phyloP scores from a whole-genome alignment of 768 basidiomycete species.

The Albatrellus ellisii region DNA sequence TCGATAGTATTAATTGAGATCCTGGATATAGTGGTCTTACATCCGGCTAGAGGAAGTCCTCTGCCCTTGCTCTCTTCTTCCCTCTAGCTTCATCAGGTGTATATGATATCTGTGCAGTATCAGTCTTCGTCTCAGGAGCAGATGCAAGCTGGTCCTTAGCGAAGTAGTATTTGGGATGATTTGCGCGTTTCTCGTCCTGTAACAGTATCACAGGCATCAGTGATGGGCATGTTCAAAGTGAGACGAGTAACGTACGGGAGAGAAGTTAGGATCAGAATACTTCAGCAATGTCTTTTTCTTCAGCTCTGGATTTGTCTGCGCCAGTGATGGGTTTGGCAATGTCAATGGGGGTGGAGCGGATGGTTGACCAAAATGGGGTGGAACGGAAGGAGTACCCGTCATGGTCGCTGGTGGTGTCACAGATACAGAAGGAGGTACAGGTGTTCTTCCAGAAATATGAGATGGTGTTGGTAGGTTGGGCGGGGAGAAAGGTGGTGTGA shows the following conservation, averaged over 20 bases:
- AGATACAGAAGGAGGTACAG: slow-evolving; percentile 17
- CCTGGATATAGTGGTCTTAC: neutral
- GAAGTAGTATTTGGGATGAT: slow-evolving; percentile 47
- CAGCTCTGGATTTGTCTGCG: slow-evolving; percentile 58
- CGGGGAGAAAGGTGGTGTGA: slow-evolving; percentile 19
- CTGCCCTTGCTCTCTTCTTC: slow-evolving; percentile 76
- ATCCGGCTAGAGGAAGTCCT: slow-evolving; percentile 55
- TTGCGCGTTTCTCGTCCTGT: slow-evolving; percentile 71
- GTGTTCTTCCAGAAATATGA: slow-evolving; percentile 16
- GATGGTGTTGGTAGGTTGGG: slow-evolving; percentile 18
- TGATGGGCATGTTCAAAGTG: slow-evolving; percentile 1
- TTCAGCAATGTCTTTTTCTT: slow-evolving; percentile 70
- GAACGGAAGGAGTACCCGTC: slow-evolving; percentile 16
- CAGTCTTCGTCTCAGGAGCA: slow-evolving; percentile 20
- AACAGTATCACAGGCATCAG: neutral
- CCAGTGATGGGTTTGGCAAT: slow-evolving; percentile 42
- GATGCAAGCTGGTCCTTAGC: slow-evolving; percentile 24
- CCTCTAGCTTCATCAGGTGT: slow-evolving; percentile 51
- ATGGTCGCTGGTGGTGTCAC: slow-evolving; percentile 14
- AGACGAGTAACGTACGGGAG: slow-evolving; percentile 41
- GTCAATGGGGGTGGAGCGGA: slow-evolving; percentile 18
- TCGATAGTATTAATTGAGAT: too few species aligned
- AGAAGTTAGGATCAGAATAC: slow-evolving; percentile 66
- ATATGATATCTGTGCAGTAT: slow-evolving; percentile 17
- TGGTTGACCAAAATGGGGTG: slow-evolving; percentile 13